A percentile compares a stretch with the other conserved stretches of the same genome.
These are phyloP conservation scores for Silene uniflora DNA, from an alignment of 148 eudicot species.

Conservation along the genomic window DNA sequence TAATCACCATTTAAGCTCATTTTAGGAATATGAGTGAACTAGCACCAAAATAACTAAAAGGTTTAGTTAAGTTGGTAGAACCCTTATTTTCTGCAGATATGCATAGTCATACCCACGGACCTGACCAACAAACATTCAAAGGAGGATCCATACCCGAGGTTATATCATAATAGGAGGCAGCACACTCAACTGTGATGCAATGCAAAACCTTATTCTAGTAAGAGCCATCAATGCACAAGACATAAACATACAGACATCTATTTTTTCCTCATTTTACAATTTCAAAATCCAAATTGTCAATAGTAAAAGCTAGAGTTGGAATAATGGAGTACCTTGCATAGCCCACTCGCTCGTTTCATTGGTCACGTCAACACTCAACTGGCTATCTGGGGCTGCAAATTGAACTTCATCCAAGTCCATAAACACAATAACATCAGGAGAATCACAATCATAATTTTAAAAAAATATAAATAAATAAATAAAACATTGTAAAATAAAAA, in stretches of 20 bases:
- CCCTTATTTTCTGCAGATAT: background rate
- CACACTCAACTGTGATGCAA: background rate
- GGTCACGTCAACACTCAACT: constrained; percentile 48
- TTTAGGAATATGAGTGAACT: background rate
- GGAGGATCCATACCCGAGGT: too few species aligned
- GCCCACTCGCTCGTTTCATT: constrained; percentile 82
- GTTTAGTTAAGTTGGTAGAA: background rate
- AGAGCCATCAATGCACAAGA: background rate
- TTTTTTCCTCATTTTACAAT: background rate
- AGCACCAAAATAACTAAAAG: background rate
- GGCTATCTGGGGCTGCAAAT: constrained; percentile 61
- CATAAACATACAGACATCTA: background rate
- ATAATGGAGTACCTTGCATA: constrained; percentile 60
- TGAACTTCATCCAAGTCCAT: constrained; percentile 34
- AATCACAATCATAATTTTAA: background rate
- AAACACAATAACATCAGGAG: background rate
- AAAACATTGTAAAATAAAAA: too few species aligned
- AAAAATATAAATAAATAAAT: too few species aligned
- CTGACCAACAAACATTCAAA: too few species aligned
- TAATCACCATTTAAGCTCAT: background rate
- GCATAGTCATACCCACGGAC: too few species aligned
- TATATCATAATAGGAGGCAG: too few species aligned
- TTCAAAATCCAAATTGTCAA: too few species aligned
- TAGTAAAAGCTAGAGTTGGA: too few species aligned
- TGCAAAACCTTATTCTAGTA: background rate